phyloP scores from a whole-genome alignment of 2,329 filamentous ascomycete genomes.

The Emergomyces pasteurianus region DNA sequence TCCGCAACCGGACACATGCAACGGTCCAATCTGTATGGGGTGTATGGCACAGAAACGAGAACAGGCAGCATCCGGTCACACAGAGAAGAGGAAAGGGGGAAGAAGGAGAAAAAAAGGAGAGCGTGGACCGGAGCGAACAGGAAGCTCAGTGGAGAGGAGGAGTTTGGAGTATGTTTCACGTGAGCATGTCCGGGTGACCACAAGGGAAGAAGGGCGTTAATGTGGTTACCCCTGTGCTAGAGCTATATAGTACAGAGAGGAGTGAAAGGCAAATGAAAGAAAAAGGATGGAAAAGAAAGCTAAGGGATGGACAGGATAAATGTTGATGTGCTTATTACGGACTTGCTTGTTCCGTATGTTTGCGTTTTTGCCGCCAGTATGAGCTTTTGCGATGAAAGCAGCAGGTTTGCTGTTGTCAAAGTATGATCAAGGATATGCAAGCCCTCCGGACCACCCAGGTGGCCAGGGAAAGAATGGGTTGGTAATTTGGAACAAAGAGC shows the following conservation, averaged over 20 bases:
- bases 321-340: not conserved
- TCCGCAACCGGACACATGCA: not conserved
- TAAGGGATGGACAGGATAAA: not conserved
- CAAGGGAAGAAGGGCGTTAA: not conserved
- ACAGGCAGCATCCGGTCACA: slow-evolving; percentile 3
- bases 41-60: not conserved
- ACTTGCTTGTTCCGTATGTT: not conserved
- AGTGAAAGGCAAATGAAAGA: not conserved
- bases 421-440: not conserved
- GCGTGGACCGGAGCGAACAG: not conserved
- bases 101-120: not conserved
- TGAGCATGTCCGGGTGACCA: slow-evolving; percentile 10
- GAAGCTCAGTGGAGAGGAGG: not conserved
- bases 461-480: too few relatives aligned
- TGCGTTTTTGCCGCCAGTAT: not conserved
- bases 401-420: not conserved
- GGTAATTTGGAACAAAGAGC: not conserved
- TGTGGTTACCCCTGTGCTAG: not conserved
- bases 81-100: not conserved
- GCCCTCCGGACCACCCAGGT: not conserved
- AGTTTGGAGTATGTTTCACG: slow-evolving; percentile 1
- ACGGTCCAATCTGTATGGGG: not conserved
- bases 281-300: not conserved
- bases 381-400: not conserved
- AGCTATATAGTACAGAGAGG: not conserved